Evolutionary conservation across 1,284 basidiomycete genomes (phyloP).

Genomic region (Heliocybe sulcata): DNA sequence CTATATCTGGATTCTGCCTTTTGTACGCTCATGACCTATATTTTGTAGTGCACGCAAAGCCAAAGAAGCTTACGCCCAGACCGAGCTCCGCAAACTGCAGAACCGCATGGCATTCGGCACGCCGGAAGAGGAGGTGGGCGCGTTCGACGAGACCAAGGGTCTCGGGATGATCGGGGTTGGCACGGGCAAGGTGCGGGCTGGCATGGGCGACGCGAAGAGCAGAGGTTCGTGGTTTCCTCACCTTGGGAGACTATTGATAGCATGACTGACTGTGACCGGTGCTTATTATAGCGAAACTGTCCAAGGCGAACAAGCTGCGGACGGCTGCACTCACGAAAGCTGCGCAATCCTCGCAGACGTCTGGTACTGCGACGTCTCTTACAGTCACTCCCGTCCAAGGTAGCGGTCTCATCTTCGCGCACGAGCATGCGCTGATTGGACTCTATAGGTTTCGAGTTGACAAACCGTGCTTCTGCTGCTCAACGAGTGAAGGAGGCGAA

Average conservation of each 20-base stretch:
- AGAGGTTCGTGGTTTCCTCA: constrained; percentile 49
- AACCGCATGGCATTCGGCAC: constrained; percentile 97
- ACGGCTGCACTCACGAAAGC: constrained; percentile 77
- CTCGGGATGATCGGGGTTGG: constrained; percentile 91
- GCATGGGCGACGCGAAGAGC: constrained; percentile 79
- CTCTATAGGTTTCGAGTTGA: constrained; percentile 74
- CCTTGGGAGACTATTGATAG: background rate
- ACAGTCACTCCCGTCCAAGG: constrained; percentile 97
- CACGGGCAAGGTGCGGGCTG: constrained; percentile 85
- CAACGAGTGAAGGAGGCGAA: constrained; percentile 88
- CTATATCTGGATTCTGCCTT: background rate
- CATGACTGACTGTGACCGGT: background rate
- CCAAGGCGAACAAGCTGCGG: constrained; percentile 91
- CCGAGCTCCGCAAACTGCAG: constrained; percentile 93
- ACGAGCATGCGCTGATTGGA: constrained; percentile 7
- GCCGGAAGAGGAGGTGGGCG: constrained; percentile 92
- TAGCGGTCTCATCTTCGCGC: constrained; percentile 17
- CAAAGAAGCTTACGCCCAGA: constrained; percentile 95
- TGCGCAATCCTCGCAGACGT: constrained; percentile 54
- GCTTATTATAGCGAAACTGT: constrained; percentile 73
- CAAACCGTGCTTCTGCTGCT: constrained; percentile 73
- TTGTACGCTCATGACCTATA: background rate
- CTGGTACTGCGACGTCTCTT: constrained; percentile 87
- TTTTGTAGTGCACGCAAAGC: constrained; percentile 80
- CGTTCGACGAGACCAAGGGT: constrained; percentile 95